Percentiles rank a stretch among this genome's conserved stretches.
Evolutionary conservation across 306 rosid genomes (phyloP).

Genomic region (Vachellia collinsii): DNA sequence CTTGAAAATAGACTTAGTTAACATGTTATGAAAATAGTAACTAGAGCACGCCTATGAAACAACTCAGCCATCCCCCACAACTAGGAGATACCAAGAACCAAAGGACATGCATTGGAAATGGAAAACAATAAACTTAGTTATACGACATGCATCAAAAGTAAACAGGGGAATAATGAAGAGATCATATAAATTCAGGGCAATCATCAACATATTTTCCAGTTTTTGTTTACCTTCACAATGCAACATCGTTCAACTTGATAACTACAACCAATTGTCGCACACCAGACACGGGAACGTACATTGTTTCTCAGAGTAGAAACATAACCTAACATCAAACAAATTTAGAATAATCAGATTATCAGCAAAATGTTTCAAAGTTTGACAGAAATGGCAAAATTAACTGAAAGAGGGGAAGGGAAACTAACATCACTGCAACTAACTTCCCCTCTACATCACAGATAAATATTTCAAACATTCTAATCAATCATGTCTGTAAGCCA

Average conservation of each 20-base stretch:
- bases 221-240: conserved; percentile 76
- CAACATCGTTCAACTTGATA: conserved; percentile 88
- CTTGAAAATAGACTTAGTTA: not conserved
- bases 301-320: conserved; percentile 88
- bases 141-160: conserved; percentile 18
- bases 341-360: conserved; percentile 30
- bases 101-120: not conserved
- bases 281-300: conserved; percentile 98
- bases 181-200: conserved; percentile 16
- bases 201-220: conserved; percentile 23
- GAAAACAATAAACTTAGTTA: conserved; percentile 6
- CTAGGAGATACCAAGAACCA: conserved; percentile 5
- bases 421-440: not conserved
- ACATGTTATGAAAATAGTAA: conserved; percentile 5
- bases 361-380: conserved; percentile 27
- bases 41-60: conserved; percentile 10
- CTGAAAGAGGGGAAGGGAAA: not conserved
- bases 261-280: conserved; percentile 96
- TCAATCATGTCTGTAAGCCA: not conserved
- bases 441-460: not conserved
- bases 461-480: not conserved
- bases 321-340: conserved; percentile 64
- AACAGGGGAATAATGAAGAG: conserved; percentile 15
- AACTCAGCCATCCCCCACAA: conserved; percentile 19
- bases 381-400: conserved; percentile 8